Conservation (phyloP, 768 basidiomycete genomes). For the Dendrothele bispora region DNA sequence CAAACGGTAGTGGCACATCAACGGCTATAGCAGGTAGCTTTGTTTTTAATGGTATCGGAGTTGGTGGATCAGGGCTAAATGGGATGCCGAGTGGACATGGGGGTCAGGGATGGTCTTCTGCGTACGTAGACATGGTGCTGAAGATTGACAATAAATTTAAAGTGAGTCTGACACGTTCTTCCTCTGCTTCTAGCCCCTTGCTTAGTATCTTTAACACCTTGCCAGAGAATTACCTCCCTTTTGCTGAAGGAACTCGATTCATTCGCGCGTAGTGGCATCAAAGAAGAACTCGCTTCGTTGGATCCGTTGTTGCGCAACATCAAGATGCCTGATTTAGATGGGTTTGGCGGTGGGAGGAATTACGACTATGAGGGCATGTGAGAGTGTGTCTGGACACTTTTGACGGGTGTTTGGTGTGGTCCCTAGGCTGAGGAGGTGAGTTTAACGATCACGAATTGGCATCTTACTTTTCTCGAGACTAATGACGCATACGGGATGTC, state of each 20-base stretch:
- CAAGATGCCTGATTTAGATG: slow-evolving; percentile 30
- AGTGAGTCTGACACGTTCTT: slow-evolving; percentile 39
- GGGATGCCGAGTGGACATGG: too few species aligned
- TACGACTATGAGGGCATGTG: slow-evolving; percentile 6
- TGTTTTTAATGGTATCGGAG: slow-evolving; percentile 28
- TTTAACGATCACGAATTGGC: too few species aligned
- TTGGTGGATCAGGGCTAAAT: too few species aligned
- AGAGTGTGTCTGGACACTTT: too few species aligned
- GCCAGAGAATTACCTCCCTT: slow-evolving; percentile 81
- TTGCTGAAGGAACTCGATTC: slow-evolving; percentile 84
- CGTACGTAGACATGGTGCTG: slow-evolving; percentile 68
- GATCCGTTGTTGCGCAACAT: slow-evolving; percentile 75
- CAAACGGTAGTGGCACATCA: slow-evolving; percentile 40
- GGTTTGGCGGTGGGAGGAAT: slow-evolving; percentile 1
- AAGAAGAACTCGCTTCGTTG: slow-evolving; percentile 78
- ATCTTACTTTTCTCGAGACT: too few species aligned
- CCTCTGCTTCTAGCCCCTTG: not conserved
- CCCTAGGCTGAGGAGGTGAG: too few species aligned
- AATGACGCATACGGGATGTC: too few species aligned
- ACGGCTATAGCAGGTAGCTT: slow-evolving; percentile 21
- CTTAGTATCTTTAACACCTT: not conserved
- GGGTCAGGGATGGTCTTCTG: slow-evolving; percentile 53
- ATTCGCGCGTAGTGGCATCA: slow-evolving; percentile 78
- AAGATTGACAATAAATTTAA: slow-evolving; percentile 87
- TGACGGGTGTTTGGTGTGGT: too few species aligned